Percentiles rank a stretch among this genome's conserved stretches.
Conservation (phyloP, 345 rosid genomes). For the Sisymbrium altissimum region DNA sequence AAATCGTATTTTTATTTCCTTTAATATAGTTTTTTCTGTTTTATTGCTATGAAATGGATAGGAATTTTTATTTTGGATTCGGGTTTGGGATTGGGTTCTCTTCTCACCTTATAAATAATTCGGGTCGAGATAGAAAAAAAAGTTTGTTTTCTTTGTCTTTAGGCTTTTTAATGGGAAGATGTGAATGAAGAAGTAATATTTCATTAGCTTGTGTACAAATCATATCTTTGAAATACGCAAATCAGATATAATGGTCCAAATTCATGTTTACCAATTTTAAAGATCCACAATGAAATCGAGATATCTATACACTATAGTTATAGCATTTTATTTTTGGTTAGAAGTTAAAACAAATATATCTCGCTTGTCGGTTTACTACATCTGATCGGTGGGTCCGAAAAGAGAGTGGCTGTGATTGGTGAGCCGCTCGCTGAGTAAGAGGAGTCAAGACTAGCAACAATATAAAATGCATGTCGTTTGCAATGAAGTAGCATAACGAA, state of each 20-base stretch:
- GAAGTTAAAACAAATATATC: not conserved
- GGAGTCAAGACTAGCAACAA: not conserved
- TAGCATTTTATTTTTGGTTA: no score
- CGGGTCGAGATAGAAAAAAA: not conserved
- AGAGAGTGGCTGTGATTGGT: constrained; percentile 21
- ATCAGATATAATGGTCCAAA: no score
- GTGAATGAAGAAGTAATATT: not conserved
- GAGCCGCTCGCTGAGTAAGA: constrained; percentile 2
- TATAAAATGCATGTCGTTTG: not conserved
- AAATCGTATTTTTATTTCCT: not conserved
- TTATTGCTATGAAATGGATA: not conserved
- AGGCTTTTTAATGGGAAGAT: not conserved
- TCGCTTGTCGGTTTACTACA: not conserved
- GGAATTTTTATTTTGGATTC: not conserved
- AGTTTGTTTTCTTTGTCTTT: no score
- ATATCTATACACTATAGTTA: no score
- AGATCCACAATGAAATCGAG: no score
- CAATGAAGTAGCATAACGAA: not conserved
- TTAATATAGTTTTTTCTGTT: no score
- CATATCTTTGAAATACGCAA: no score
- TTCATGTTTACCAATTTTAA: no score
- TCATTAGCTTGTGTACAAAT: no score
- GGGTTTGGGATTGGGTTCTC: not conserved
- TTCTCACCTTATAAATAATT: no score
- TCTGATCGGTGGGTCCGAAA: constrained; percentile 12